Evolutionary conservation across 176 grass and related monocot genomes (phyloP).

Genomic region (Musa schizocarpa): DNA sequence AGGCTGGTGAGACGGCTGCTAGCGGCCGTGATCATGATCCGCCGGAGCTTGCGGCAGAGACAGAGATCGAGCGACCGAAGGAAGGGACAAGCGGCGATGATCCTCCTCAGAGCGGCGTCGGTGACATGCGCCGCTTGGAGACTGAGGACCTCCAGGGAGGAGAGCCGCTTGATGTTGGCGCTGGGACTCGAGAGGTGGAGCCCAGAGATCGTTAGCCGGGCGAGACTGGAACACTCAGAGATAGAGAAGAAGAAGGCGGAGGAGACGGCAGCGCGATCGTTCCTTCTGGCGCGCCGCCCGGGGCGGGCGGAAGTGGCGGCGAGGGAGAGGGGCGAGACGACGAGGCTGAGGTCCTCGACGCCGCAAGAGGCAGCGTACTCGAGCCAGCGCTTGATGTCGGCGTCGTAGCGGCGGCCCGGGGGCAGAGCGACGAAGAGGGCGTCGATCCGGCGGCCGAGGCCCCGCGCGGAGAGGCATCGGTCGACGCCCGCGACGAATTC

Average conservation of each 20-base stretch:
- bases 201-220: constrained; percentile 45
- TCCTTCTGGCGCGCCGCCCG: background rate
- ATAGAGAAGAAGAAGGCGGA: background rate
- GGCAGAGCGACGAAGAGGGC: constrained; percentile 41
- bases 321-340: background rate
- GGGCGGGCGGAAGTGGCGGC: background rate
- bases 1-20: constrained; percentile 48
- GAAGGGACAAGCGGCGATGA: constrained; percentile 42
- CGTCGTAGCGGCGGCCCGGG: constrained; percentile 30
- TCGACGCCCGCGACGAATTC: constrained; percentile 5
- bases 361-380: constrained; percentile 39
- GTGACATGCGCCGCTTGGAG: constrained; percentile 47
- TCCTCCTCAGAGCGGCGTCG: constrained; percentile 50
- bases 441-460: constrained; percentile 44
- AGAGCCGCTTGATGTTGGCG: constrained; percentile 29
- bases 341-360: constrained; percentile 38
- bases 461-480: constrained; percentile 15
- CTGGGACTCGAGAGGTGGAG: constrained; percentile 36
- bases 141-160: constrained; percentile 50
- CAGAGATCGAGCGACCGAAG: constrained; percentile 62
- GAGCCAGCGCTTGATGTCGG: constrained; percentile 43
- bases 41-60: constrained; percentile 53
- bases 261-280: constrained; percentile 4
- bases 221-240: constrained; percentile 39
- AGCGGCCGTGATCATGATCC: constrained; percentile 33